Evolutionary conservation across 1,284 basidiomycete genomes (phyloP).

Genomic region (Rhodotorula sp.): DNA sequence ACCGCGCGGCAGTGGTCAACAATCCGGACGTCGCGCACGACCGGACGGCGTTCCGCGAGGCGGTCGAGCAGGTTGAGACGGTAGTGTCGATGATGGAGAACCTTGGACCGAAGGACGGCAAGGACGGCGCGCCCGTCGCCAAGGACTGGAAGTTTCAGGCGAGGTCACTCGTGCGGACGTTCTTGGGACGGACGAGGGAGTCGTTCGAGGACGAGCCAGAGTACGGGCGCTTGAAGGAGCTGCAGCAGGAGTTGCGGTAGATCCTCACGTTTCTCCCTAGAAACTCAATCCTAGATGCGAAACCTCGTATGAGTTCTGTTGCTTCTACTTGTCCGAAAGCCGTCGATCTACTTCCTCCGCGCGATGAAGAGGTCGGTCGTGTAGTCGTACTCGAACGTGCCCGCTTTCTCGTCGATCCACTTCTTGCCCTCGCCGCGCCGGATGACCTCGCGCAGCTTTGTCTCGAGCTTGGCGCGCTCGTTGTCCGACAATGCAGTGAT

Average conservation of each 20-base stretch:
- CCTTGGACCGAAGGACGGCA: conserved; percentile 63
- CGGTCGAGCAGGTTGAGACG: conserved; percentile 73
- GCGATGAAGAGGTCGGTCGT: conserved; percentile 20
- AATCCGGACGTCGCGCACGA: conserved; percentile 66
- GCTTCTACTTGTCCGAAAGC: background rate
- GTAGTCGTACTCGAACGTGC: conserved; percentile 36
- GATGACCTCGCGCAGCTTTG: conserved; percentile 26
- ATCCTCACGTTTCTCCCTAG: background rate
- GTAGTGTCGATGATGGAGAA: conserved; percentile 78
- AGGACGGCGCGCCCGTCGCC: conserved; percentile 51
- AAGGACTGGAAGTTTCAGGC: conserved; percentile 78
- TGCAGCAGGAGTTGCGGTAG: conserved; percentile 52
- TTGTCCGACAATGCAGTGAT: conserved; percentile 39
- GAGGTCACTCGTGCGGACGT: conserved; percentile 80
- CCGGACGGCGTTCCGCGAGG: conserved; percentile 65
- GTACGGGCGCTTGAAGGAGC: conserved; percentile 66
- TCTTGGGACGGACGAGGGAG: conserved; percentile 70
- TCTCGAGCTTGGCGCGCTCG: conserved; percentile 26
- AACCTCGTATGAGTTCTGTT: background rate
- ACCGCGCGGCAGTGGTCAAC: conserved; percentile 69
- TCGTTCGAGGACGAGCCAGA: conserved; percentile 80
- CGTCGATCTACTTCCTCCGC: background rate
- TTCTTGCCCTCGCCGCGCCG: conserved; percentile 30
- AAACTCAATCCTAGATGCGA: background rate
- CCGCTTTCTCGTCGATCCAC: conserved; percentile 40